These are phyloP conservation scores for Talaromyces funiculosus DNA, from an alignment of 2,329 filamentous ascomycete species.

Conservation along the genomic window DNA sequence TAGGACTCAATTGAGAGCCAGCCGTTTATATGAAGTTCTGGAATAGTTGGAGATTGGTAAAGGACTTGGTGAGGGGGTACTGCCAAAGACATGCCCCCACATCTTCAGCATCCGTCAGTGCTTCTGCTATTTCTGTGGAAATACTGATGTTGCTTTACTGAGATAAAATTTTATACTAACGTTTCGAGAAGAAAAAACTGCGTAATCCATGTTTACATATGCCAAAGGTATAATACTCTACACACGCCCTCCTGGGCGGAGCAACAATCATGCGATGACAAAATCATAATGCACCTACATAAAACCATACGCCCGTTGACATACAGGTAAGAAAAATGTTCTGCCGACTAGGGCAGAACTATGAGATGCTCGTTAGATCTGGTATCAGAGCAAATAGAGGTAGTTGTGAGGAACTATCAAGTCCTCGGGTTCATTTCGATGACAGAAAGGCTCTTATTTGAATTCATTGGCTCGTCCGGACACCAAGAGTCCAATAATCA, in stretches of 20 bases:
- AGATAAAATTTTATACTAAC: not conserved
- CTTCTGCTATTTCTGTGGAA: not conserved
- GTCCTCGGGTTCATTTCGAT: not conserved
- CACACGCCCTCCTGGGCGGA: constrained; percentile 17
- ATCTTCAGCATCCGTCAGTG: not conserved
- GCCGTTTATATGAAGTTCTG: not conserved
- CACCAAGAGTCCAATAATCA: constrained; percentile 88
- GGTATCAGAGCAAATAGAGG: not conserved
- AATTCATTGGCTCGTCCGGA: constrained; percentile 79
- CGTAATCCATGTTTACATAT: constrained; percentile 2
- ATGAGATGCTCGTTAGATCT: constrained; percentile 1
- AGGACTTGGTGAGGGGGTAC: not conserved
- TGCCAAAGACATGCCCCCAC: not conserved
- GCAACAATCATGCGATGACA: constrained; percentile 18
- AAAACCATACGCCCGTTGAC: constrained; percentile 33
- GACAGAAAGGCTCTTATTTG: constrained; percentile 20
- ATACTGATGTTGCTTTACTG: not conserved
- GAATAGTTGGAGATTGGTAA: not conserved
- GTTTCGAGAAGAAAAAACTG: not conserved
- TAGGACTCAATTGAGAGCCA: not conserved
- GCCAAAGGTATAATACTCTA: constrained; percentile 20
- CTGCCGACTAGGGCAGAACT: constrained; percentile 1
- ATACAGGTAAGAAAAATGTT: constrained; percentile 28
- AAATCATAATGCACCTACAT: constrained; percentile 21
- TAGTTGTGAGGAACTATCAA: not conserved